phyloP scores from a whole-genome alignment of 352 stramenopile species.

The Phytophthora colocasiae region DNA sequence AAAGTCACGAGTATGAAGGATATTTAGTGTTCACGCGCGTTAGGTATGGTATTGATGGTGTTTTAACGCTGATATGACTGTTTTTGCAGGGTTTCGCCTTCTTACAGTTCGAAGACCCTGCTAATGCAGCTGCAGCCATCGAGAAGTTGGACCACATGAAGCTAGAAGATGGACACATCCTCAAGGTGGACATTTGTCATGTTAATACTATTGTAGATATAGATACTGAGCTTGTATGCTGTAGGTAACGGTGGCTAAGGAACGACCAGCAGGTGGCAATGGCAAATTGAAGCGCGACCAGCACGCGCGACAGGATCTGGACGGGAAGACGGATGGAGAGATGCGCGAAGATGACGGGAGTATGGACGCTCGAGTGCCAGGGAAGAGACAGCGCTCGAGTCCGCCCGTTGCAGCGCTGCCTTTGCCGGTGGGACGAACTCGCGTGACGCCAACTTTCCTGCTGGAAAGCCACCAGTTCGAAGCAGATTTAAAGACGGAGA shows the following conservation, averaged over 20 bases:
- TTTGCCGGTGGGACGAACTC: conserved; percentile 15
- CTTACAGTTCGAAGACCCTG: conserved; percentile 69
- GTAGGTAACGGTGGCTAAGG: conserved; percentile 79
- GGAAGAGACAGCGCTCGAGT: conserved; percentile 76
- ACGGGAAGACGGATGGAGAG: conserved; percentile 34
- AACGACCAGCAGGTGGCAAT: conserved; percentile 33
- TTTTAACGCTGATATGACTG: conserved; percentile 1
- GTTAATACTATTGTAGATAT: neutral
- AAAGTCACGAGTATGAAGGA: conserved; percentile 70
- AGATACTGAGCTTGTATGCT: conserved; percentile 11
- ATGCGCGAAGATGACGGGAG: conserved; percentile 28
- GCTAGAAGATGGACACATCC: conserved; percentile 72
- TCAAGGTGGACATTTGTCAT: conserved; percentile 54
- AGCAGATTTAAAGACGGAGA: conserved; percentile 5
- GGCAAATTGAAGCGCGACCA: conserved; percentile 79
- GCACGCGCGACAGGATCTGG: conserved; percentile 49
- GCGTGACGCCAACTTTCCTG: conserved; percentile 18
- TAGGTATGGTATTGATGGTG: neutral
- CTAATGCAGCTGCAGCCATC: conserved; percentile 59
- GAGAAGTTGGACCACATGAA: conserved; percentile 66
- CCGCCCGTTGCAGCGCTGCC: conserved; percentile 34
- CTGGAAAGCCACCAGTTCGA: conserved; percentile 21
- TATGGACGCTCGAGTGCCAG: conserved; percentile 42
- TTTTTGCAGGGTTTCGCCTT: conserved; percentile 76
- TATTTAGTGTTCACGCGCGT: conserved; percentile 1